Evolutionary conservation across 805 yeast genomes (phyloP), one percentile per base, ranked within the genome.

Genomic region (Candida gorgasii): DNA sequence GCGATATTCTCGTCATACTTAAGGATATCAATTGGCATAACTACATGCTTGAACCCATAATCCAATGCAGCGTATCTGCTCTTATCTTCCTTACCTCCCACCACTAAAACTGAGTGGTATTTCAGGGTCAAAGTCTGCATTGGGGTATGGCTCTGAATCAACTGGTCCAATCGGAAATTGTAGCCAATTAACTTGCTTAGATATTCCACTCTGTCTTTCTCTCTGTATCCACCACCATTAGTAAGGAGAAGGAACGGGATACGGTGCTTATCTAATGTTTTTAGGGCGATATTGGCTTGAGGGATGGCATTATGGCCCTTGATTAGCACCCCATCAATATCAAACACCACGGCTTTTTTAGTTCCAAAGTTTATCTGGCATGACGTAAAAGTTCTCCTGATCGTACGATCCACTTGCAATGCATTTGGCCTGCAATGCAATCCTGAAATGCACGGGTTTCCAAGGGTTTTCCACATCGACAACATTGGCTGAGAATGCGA

Each of bases 161-260:
- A 69, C 54, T 89, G 96, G 33, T 70, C 61, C 4, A 75, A 78
- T 49, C 76, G 77, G 73, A 84, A 80, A 0, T 97, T 97, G 24
- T 72, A 75, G 2, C 69, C 66, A 11, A 48, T 35, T 26, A 54
- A 42, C 4, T 44, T 19, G 5, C 47, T 36, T 2, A 55, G 37
- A 20, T 40, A 43, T 3, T 47, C 37, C 2, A 81, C 79, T 33
- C 96, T 68, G n/a, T 70, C 73, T 4, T 54, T 46, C 55, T 89
- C 97, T 9, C 76, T 63, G 23, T 74, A 74, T 2, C 97, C 97
- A 5, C 97, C 97, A 14, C 97, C 97, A 59, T 90, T 89, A 6
- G 97, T 89, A 58, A 90, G 70, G 31, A 90, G 58, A n/a, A 89
- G 79, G 65, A 80, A 90, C 1, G 97, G 96, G 5, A 89, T 68